These are phyloP conservation scores for Penstemon davidsonii DNA, from an alignment of 257 asterid genomes.

Conservation along the genomic window DNA sequence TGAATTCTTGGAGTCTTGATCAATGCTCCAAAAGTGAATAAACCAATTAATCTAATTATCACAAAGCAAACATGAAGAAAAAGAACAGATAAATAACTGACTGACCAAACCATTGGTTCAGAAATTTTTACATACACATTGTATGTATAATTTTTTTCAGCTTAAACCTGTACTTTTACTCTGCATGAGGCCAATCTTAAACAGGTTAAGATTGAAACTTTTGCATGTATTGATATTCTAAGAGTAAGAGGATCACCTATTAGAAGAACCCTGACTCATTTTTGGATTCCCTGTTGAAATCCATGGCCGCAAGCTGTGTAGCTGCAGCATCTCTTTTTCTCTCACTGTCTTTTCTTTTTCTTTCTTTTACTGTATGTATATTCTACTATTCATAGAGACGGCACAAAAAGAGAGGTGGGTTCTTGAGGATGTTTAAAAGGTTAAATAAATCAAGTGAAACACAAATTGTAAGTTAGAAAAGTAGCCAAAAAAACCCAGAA, in stretches of 20 bases:
- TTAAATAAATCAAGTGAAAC: slow-evolving; percentile 26
- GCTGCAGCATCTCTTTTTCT: slow-evolving; percentile 63
- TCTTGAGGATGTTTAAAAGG: slow-evolving; percentile 29
- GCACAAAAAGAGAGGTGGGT: slow-evolving; percentile 30
- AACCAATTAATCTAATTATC: background rate
- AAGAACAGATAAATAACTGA: background rate
- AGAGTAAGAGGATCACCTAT: slow-evolving; percentile 44
- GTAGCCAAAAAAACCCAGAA: slow-evolving; percentile 23
- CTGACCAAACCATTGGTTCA: slow-evolving; percentile 23
- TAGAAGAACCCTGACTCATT: slow-evolving; percentile 34
- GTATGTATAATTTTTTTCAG: slow-evolving; percentile 18
- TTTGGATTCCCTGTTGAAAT: slow-evolving; percentile 41
- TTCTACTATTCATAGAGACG: background rate
- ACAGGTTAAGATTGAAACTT: slow-evolving; percentile 23
- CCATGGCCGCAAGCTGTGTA: slow-evolving; percentile 53
- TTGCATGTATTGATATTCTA: slow-evolving; percentile 19
- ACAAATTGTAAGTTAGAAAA: background rate
- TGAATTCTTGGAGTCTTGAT: slow-evolving; percentile 15
- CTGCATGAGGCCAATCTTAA: slow-evolving; percentile 23
- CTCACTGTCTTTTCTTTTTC: slow-evolving; percentile 11
- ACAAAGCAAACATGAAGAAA: slow-evolving; percentile 21
- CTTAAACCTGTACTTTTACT: background rate
- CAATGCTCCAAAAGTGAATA: slow-evolving; percentile 2
- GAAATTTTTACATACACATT: slow-evolving; percentile 41
- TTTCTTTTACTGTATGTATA: background rate